These are phyloP conservation scores for Serendipita sp. DNA, from an alignment of 1,284 basidiomycete species.

Conservation along the genomic window DNA sequence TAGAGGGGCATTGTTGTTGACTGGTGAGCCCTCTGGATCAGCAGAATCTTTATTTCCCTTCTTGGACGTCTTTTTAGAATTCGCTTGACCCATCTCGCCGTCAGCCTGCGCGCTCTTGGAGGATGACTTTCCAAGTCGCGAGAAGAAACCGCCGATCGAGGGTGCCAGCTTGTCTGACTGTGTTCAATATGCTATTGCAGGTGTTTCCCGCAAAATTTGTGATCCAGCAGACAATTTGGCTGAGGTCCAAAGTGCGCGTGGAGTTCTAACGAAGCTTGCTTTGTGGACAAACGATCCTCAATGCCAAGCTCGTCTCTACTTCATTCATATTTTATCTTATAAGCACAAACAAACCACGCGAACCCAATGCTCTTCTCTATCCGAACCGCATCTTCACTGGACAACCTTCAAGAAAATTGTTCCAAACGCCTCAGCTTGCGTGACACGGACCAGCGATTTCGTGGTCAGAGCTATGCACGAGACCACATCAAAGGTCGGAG, in stretches of 20 bases:
- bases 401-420: slow-evolving; percentile 25
- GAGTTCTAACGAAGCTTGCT: too few species aligned
- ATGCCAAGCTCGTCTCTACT: too few species aligned
- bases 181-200: not conserved
- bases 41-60: slow-evolving; percentile 51
- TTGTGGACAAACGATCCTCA: too few species aligned
- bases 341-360: too few species aligned
- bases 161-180: not conserved
- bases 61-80: slow-evolving; percentile 56
- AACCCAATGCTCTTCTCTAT: too few species aligned
- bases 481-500: not conserved
- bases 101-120: not conserved
- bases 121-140: slow-evolving; percentile 3
- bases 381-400: not conserved
- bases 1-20: slow-evolving; percentile 29
- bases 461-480: slow-evolving; percentile 43
- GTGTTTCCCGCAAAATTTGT: not conserved
- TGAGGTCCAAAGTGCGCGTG: not conserved
- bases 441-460: slow-evolving; percentile 41
- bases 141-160: not conserved
- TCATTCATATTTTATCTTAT: too few species aligned
- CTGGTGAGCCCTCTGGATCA: slow-evolving; percentile 30
- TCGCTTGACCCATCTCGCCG: slow-evolving; percentile 53
- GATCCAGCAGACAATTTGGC: not conserved
- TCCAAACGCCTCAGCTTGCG: slow-evolving; percentile 42